A percentile compares a stretch with the other conserved stretches of the same genome.
Conservation (phyloP, 495 filamentous ascomycete genomes). For the Lophiotrema nucula region DNA sequence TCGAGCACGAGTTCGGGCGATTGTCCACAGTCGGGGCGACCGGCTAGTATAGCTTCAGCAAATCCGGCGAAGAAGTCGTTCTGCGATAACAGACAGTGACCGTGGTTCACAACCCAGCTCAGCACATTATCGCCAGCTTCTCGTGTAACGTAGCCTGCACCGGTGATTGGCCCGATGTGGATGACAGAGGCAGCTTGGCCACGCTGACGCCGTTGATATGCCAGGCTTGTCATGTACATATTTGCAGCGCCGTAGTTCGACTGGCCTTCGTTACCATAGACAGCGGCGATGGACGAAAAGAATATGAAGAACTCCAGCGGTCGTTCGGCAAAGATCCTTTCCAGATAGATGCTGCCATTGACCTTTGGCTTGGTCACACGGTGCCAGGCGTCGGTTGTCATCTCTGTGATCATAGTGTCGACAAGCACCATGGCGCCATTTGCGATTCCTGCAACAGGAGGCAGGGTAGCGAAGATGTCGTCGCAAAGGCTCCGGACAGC, state of each 20-base stretch:
- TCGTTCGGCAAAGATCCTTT: constrained; percentile 5
- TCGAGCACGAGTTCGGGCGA: constrained; percentile 30
- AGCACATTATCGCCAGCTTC: neutral
- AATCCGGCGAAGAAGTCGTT: constrained; percentile 60
- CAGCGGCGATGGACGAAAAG: constrained; percentile 10
- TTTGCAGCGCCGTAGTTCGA: constrained; percentile 17
- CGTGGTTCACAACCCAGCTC: neutral
- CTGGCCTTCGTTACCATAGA: constrained; percentile 17
- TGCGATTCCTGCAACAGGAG: constrained; percentile 11
- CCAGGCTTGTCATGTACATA: constrained; percentile 4
- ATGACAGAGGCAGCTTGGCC: constrained; percentile 10
- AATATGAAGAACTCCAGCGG: constrained; percentile 27
- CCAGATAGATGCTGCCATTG: constrained; percentile 16
- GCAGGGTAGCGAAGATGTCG: neutral
- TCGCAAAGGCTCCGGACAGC: neutral
- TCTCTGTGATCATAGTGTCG: constrained; percentile 14
- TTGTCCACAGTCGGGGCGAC: constrained; percentile 30
- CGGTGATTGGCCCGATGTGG: neutral
- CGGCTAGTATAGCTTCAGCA: constrained; percentile 53
- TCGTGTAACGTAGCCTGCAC: constrained; percentile 1
- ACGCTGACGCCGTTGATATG: neutral
- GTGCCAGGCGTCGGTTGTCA: constrained; percentile 2
- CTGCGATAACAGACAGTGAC: constrained; percentile 49
- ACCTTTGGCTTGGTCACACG: constrained; percentile 18
- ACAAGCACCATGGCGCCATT: constrained; percentile 15